A percentile compares a stretch with the other conserved stretches of the same genome.
phyloP scores from a whole-genome alignment of 352 stramenopile species.

The Globisporangium nagaii region DNA sequence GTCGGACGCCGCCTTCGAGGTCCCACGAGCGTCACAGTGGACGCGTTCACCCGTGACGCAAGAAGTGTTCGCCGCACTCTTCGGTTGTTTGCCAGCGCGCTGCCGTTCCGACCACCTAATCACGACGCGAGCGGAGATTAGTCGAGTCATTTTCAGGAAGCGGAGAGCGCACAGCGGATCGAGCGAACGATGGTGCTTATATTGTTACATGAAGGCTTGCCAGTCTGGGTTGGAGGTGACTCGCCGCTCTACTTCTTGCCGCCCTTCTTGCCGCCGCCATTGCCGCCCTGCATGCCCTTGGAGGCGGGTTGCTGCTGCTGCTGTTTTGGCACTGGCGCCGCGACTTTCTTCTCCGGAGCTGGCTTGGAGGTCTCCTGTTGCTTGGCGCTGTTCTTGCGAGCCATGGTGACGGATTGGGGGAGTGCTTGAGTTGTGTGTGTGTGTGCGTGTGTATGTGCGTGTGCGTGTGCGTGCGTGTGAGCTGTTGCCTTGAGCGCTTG shows the following conservation, averaged over 20 bases:
- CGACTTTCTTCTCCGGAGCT: slow-evolving; percentile 10
- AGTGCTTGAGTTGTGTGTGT: not conserved
- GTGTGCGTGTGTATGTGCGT: not conserved
- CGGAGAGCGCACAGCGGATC: too few relatives aligned
- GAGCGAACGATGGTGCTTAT: too few relatives aligned
- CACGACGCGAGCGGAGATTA: too few relatives aligned
- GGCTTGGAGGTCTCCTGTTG: slow-evolving; percentile 9
- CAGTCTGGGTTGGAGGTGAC: too few relatives aligned
- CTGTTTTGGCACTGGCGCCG: not conserved
- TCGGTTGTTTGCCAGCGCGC: too few relatives aligned
- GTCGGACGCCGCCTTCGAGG: too few relatives aligned
- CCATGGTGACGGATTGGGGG: slow-evolving; percentile 19
- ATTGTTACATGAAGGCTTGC: too few relatives aligned
- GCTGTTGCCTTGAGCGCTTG: not conserved
- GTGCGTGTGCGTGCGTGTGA: not conserved
- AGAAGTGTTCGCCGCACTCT: too few relatives aligned
- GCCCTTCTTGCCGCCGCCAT: slow-evolving; percentile 30
- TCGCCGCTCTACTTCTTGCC: slow-evolving; percentile 62
- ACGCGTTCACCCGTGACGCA: too few relatives aligned
- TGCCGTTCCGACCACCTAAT: too few relatives aligned
- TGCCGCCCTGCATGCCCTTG: not conserved
- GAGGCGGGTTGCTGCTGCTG: slow-evolving; percentile 1
- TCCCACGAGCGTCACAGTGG: too few relatives aligned
- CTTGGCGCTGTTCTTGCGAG: slow-evolving; percentile 24
- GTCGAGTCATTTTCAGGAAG: too few relatives aligned